Percentiles rank a stretch among this genome's conserved stretches.
Conservation (phyloP, 495 filamentous ascomycete species). For the Xylaria palmicola region DNA sequence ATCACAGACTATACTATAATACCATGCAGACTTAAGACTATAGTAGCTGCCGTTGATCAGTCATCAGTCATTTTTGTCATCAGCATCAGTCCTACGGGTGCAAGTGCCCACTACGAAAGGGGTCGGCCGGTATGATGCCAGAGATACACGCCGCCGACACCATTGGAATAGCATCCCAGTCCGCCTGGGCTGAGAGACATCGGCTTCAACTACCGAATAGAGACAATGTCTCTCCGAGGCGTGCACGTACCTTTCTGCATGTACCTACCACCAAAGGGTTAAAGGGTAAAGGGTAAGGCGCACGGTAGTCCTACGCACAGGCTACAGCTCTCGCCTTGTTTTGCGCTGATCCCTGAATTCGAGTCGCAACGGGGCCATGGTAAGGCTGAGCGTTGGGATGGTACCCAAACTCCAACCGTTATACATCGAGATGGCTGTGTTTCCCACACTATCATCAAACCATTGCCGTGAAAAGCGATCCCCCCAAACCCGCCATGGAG, state of each 20-base stretch:
- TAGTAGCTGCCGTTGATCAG: no score
- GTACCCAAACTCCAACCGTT: not conserved
- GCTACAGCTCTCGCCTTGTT: not conserved
- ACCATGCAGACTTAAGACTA: no score
- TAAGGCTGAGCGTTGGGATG: not conserved
- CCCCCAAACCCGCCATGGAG: not conserved
- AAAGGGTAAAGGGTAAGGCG: not conserved
- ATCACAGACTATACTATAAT: no score
- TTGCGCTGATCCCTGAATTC: not conserved
- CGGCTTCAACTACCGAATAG: not conserved
- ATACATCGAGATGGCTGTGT: no score
- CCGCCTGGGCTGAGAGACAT: not conserved
- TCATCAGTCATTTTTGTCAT: no score
- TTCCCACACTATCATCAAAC: no score
- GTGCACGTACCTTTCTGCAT: not conserved
- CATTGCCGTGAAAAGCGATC: no score
- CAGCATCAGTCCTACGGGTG: no score
- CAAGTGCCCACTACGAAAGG: no score
- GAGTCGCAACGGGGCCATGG: not conserved
- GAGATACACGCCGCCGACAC: not conserved
- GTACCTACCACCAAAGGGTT: not conserved
- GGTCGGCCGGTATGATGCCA: not conserved
- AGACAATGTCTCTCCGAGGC: no score
- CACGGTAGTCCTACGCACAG: no score
- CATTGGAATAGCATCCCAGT: not conserved